Evolutionary conservation across 1,284 basidiomycete species (phyloP).

Genomic region (Exobasidium rhododendri): DNA sequence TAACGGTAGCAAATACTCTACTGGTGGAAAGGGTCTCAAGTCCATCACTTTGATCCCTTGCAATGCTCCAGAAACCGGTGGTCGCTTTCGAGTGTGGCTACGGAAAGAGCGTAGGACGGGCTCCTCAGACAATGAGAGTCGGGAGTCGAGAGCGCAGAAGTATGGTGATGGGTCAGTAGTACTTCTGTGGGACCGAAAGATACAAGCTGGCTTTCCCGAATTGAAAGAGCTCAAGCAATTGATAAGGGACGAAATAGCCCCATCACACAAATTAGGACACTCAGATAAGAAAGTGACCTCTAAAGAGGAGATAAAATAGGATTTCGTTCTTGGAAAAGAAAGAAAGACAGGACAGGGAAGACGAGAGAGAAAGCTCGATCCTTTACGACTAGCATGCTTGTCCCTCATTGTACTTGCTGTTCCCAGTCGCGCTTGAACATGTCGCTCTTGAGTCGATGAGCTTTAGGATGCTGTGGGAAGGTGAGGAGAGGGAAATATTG

Average conservation of each 20-base stretch:
- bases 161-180: not conserved
- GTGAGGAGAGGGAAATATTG: not conserved
- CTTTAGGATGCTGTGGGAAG: not conserved
- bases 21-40: not conserved
- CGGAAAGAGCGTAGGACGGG: not conserved
- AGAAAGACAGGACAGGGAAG: not conserved
- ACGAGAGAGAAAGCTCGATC: not conserved
- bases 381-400: not conserved
- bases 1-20: not conserved
- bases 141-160: not conserved
- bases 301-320: not conserved
- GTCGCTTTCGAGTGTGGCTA: slow-evolving; percentile 23
- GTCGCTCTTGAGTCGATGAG: not conserved
- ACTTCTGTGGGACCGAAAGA: slow-evolving; percentile 22
- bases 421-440: not conserved
- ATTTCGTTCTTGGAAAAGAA: not conserved
- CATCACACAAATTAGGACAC: slow-evolving; percentile 17
- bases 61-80: slow-evolving; percentile 16
- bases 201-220: slow-evolving; percentile 21
- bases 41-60: slow-evolving; percentile 15
- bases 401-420: not conserved
- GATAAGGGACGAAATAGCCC: slow-evolving; percentile 21
- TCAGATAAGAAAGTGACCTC: slow-evolving; percentile 19
- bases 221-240: slow-evolving; percentile 24
- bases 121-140: not conserved